A percentile compares a stretch with the other conserved stretches of the same genome.
Conservation (phyloP, 1,284 basidiomycete species). For the Peniophora sp. region DNA sequence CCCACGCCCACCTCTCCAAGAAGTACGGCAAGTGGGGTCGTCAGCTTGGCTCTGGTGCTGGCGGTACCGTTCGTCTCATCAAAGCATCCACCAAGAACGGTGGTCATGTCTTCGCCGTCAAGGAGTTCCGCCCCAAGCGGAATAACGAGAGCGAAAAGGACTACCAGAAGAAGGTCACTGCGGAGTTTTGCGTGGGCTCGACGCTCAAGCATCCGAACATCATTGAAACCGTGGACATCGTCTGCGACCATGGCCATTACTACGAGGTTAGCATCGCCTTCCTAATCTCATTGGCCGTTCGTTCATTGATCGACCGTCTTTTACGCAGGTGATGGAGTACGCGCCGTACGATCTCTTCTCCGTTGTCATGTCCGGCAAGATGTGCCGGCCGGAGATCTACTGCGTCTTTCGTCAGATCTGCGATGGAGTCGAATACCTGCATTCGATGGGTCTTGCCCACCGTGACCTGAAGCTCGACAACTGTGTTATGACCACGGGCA, state of each 20-base stretch:
- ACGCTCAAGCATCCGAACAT: constrained; percentile 95
- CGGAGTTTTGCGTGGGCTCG: constrained; percentile 96
- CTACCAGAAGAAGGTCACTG: constrained; percentile 98
- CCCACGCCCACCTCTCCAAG: constrained; percentile 89
- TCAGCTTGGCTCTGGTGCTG: constrained; percentile 91
- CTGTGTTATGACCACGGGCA: constrained; percentile 93
- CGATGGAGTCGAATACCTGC: constrained; percentile 96
- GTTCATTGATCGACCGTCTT: not conserved
- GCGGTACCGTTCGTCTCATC: constrained; percentile 95
- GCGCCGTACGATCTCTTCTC: constrained; percentile 98
- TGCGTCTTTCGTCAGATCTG: constrained; percentile 99
- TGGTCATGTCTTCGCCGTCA: constrained; percentile 87
- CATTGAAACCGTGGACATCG: constrained; percentile 98
- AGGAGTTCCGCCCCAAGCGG: constrained; percentile 91
- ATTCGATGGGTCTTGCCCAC: constrained; percentile 95
- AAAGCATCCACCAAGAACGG: constrained; percentile 78
- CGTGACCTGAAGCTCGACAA: constrained; percentile 99
- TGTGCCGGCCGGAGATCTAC: constrained; percentile 97
- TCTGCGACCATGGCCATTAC: constrained; percentile 95
- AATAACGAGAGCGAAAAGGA: constrained; percentile 89
- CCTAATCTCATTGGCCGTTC: not conserved
- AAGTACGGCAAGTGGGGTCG: constrained; percentile 99
- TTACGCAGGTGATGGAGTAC: constrained; percentile 91
- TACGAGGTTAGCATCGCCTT: constrained; percentile 71
- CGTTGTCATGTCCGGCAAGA: constrained; percentile 99